Base-by-base conservation (phyloP, 176 grass and related monocot species). In the Oropetium thomaeum region DNA sequence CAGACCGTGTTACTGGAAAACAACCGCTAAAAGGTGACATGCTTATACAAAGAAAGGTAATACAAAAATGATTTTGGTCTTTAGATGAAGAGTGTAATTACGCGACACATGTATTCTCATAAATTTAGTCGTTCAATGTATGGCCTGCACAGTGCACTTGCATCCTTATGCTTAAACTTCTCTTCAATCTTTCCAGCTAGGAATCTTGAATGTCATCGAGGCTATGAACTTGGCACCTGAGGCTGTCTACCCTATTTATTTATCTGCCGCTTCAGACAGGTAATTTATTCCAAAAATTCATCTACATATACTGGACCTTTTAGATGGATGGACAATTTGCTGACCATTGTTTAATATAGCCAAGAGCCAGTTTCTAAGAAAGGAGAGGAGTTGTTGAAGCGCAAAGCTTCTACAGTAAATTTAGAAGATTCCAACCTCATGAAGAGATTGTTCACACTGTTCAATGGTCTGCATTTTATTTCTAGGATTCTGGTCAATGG, bases 331-430 rank as follows among this genome's bases (percentile, higher is more conserved):
- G 38, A 70, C 30, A 73, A 71, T 77, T 53, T 78, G 60, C 19
- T 89, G 45, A 73, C 55, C 38, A 73, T 58, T 75, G 37, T 83
- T 85, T 40, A 68, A 73, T 82, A 38, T 73, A 97, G 90, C 84
- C 90, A 90, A 86, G 93, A 93, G 57, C 67, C 93, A 72, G 93
- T 97, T 88, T 51, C 72, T 84, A 97, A 90, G 87, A 93, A 81
- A 93, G 93, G 85, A 76, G 93, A 97, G 7, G 87, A 82, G 67
- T 80, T 97, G 12, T 85, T 93, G 68, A 97, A 93, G 69, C 87
- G 87, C 35, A 83, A 81, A 77, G 69, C 87, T 90, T 87, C 90
- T 71, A 65, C 72, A 55, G 87, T 84, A 55, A 93, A 93, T 84
- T 77, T 93, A 84, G 93, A 97, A 71, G 90, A 97, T 84, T 52